Evolutionary conservation across 371 early-diverging fungal species (phyloP).

Genomic region (Saksenaea vasiformis): DNA sequence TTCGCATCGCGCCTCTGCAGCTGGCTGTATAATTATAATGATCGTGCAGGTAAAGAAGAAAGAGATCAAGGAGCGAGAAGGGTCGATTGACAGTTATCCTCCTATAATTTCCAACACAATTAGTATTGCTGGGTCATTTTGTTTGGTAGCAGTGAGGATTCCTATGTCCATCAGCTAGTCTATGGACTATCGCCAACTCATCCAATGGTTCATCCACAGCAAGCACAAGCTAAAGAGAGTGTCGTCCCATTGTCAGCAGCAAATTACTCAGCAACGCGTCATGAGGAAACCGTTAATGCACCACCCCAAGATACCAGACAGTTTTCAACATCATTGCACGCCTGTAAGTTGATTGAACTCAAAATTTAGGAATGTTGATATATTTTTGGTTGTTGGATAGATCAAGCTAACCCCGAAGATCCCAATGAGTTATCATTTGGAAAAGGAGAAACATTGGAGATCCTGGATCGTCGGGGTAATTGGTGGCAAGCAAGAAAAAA

Average conservation of each 20-base stretch:
- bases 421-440: conserved; percentile 86
- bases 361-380: neutral
- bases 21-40: conserved; percentile 7
- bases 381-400: neutral
- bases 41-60: conserved; percentile 14
- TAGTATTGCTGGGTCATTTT: conserved; percentile 14
- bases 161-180: neutral
- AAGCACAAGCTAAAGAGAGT: neutral
- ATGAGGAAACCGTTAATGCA: neutral
- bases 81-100: neutral
- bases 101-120: neutral
- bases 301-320: neutral
- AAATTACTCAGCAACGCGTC: neutral
- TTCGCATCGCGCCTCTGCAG: conserved; percentile 3
- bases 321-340: conserved; percentile 4
- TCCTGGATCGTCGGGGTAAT: conserved; percentile 88
- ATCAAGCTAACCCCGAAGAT: conserved; percentile 80
- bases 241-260: neutral
- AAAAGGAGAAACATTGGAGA: conserved; percentile 84
- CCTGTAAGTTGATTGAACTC: neutral
- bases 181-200: conserved; percentile 11
- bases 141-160: conserved; percentile 10
- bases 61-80: neutral
- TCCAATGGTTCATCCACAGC: conserved; percentile 1
- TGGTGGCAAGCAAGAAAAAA: conserved; percentile 94